Base-by-base conservation (phyloP, 2,329 filamentous ascomycete species). In the Stagonosporopsis vannaccii region DNA sequence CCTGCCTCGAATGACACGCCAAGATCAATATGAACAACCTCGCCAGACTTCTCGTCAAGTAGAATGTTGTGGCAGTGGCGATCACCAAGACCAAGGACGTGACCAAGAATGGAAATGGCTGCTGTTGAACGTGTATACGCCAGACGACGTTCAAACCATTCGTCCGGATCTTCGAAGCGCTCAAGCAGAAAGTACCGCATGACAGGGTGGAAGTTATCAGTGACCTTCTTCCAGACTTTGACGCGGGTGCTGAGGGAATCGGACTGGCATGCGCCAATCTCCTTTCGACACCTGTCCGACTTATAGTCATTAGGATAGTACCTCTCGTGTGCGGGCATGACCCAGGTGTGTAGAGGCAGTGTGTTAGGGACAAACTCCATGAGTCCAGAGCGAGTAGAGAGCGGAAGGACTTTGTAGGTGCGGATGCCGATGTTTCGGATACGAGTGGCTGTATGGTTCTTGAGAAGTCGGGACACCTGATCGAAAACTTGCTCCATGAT, bases 401-500 rank as follows among this genome's bases (percentile, higher is more conserved):
- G 81, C 0, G 95, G 95, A 2, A 99, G 81, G 6, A 99, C 95
- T 77, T 97, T 97, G 83, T 99, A 99, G 0, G 95, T 98, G 55
- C 96, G 85, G 70, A 99, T 96, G 8, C 90, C 91, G 11, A 99
- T 82, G 61, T 91, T 91, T 6, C 95, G 89, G 71, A 97, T 92
- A 35, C 92, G 89, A 2, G 95, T 97, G 12, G 88, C 85, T 51
- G 91, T 88, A 74, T 98, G 92, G 44, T 91, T 88, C 72, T 91
- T 90, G 23, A 99, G 81, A 20, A 99, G 85, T 47, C 91, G 90
- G 55, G 92, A 98, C 20, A 97, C 95, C 76, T 96, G 92, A 56
- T 93, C 91, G 74, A 99, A 99, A 1, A 99, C 95, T 77, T 99
- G 95, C 76, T 99, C 96, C 96, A 99, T 99, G 81, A 88, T 99